Evolutionary conservation across 2,329 filamentous ascomycete species (phyloP).

Genomic region (Fonsecaea nubica): DNA sequence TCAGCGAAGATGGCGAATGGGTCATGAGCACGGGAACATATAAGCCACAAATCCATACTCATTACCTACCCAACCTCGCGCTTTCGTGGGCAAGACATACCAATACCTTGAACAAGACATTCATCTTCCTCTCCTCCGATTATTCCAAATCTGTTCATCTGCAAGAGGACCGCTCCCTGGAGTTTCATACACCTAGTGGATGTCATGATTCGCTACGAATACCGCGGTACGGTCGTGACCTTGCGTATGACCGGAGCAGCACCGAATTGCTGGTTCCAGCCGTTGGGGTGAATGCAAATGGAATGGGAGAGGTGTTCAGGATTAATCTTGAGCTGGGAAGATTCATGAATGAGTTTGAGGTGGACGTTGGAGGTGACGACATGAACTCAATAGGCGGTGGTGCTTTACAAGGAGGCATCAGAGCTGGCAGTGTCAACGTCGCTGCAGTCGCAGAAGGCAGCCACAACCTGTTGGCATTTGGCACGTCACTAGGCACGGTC

Average conservation of each 20-base stretch:
- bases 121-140: constrained; percentile 84
- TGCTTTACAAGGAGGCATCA: constrained; percentile 84
- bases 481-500: constrained; percentile 91
- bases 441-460: constrained; percentile 85
- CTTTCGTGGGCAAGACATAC: constrained; percentile 95
- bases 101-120: constrained; percentile 87
- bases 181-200: constrained; percentile 89
- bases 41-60: constrained; percentile 89
- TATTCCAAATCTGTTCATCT: constrained; percentile 95
- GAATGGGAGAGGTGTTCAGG: constrained; percentile 88
- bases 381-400: constrained; percentile 68
- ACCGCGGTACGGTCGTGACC: constrained; percentile 87
- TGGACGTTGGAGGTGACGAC: constrained; percentile 88
- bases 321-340: constrained; percentile 89
- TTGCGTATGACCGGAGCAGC: constrained; percentile 80
- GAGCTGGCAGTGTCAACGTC: constrained; percentile 84
- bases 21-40: constrained; percentile 86
- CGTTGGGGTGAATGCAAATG: constrained; percentile 84
- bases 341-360: constrained; percentile 92
- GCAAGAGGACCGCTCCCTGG: constrained; percentile 86
- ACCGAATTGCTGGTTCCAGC: constrained; percentile 87
- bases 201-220: constrained; percentile 89
- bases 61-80: constrained; percentile 89
- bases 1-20: constrained; percentile 97
- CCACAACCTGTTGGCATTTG: constrained; percentile 90